These are phyloP conservation scores for Alternaria sp. DNA, from an alignment of 2,329 filamentous ascomycete species.

Conservation along the genomic window DNA sequence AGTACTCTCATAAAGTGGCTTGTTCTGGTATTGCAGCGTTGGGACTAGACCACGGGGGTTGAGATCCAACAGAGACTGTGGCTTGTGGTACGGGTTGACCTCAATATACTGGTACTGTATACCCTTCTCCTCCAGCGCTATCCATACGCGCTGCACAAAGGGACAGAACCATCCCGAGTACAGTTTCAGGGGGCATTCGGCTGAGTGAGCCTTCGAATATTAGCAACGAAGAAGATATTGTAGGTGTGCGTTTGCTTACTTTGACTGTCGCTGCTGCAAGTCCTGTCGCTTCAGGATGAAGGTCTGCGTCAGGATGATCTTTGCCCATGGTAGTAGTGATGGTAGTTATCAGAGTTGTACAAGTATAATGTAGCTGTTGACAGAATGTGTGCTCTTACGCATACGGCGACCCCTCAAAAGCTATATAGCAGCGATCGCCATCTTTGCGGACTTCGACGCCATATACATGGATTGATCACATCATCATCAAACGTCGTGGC, in stretches of 20 bases:
- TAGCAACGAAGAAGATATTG: neutral
- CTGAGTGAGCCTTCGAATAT: conserved; percentile 34
- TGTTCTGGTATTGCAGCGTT: conserved; percentile 64
- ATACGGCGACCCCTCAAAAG: too few relatives aligned
- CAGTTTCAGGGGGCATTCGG: conserved; percentile 64
- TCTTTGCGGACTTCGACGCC: neutral
- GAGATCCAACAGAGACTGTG: conserved; percentile 68
- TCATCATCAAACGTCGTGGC: conserved; percentile 9
- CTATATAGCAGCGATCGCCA: conserved; percentile 1
- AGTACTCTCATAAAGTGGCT: conserved; percentile 74
- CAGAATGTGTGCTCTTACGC: neutral
- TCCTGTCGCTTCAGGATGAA: conserved; percentile 46
- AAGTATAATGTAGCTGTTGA: neutral
- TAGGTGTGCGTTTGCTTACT: conserved; percentile 9
- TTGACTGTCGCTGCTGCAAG: conserved; percentile 40
- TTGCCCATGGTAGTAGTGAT: conserved; percentile 31
- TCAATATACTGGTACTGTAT: conserved; percentile 73
- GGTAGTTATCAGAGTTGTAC: neutral
- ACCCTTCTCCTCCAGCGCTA: conserved; percentile 74
- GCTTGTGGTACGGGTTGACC: conserved; percentile 80
- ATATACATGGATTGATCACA: conserved; percentile 10
- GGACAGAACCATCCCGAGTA: conserved; percentile 79
- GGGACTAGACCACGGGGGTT: conserved; percentile 80
- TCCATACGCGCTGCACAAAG: conserved; percentile 73
- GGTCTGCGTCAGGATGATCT: conserved; percentile 45